A percentile compares a stretch with the other conserved stretches of the same genome.
phyloP scores from a whole-genome alignment of 768 basidiomycete species.

The Termitomyces bulborhizus region DNA sequence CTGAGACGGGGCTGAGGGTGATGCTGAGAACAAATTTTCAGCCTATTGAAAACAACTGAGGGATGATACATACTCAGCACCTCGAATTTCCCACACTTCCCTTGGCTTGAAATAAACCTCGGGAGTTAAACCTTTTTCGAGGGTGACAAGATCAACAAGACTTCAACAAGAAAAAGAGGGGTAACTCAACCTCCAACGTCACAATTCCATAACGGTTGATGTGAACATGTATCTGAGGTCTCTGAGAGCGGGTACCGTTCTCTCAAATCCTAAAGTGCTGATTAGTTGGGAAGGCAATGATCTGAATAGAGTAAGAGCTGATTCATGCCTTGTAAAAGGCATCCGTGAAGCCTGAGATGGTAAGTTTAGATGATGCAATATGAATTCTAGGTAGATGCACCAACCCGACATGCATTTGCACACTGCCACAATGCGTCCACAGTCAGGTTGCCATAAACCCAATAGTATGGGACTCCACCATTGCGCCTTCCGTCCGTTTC shows the following conservation, averaged over 20 bases:
- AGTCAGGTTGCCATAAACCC: constrained; percentile 62
- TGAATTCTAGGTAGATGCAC: constrained; percentile 12
- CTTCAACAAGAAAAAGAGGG: background rate
- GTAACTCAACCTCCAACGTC: constrained; percentile 51
- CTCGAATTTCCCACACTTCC: constrained; percentile 88
- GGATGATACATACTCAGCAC: constrained; percentile 51
- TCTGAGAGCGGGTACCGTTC: constrained; percentile 54
- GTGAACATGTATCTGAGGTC: constrained; percentile 47
- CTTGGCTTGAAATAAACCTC: constrained; percentile 65
- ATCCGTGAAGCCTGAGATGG: constrained; percentile 69
- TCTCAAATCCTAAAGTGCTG: constrained; percentile 31
- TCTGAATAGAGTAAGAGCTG: background rate
- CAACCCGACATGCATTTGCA: constrained; percentile 89
- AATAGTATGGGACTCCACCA: constrained; percentile 94
- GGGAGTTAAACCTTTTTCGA: constrained; percentile 46
- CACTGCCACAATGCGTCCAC: constrained; percentile 62
- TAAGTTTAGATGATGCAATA: background rate
- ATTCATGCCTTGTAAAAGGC: constrained; percentile 61
- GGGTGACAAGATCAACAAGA: background rate
- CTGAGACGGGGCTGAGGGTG: constrained; percentile 80
- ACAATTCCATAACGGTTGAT: constrained; percentile 49
- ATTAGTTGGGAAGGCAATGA: constrained; percentile 27
- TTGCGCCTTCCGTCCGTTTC: constrained; percentile 79
- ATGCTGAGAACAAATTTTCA: constrained; percentile 37
- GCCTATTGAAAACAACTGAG: background rate